Base-by-base conservation (phyloP, 371 early-diverging fungal genomes). In the Mortierella sp. region DNA sequence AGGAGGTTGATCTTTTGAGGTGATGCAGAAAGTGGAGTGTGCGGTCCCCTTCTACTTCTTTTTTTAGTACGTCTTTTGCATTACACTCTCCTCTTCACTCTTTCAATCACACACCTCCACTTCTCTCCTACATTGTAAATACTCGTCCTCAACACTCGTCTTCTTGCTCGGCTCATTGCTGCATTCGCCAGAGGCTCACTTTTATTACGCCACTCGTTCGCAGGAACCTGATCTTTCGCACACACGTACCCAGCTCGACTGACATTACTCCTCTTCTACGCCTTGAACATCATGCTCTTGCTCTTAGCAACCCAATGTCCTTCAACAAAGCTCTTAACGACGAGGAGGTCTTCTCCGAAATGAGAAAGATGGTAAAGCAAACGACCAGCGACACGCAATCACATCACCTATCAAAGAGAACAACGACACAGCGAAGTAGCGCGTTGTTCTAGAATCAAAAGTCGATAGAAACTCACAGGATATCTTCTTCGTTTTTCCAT, bases 321-420 rank as follows among this genome's bases (percentile, higher is more conserved):
- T 79, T 70, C 80, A 79, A 83, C 76, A 91, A 95, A 79, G 90
- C 97, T 72, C 92, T 98, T 84, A 96, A 97, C 90, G 99, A 98
- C 88, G 95, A 95, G 78, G 98, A 98, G 93, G 99, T 98, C 78
- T 88, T 89, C 88, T 92, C 90, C 77, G 96, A 97, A 91, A 96
- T 97, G 96, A 93, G 91, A 82, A 96, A 96, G 91, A 96, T 96
- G 97, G 97, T 93, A 88, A 70, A 89, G 60, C 32, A 48, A n/a
- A 49, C 44, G 8, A 10, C 65, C 29, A 32, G 63, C 32, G 8
- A 32, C 51, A 18, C 46, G 58, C 32, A 21, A 29, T 4, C 32
- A 44, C 41, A 21, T 12, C 51, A 3, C 43, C 60, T 24, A 8
- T 14, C 21, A 2, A 24, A 16, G 21, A 10, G 24, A 38, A 68